Base-by-base conservation (phyloP, 2,329 filamentous ascomycete genomes). In the Penicillium italicum region DNA sequence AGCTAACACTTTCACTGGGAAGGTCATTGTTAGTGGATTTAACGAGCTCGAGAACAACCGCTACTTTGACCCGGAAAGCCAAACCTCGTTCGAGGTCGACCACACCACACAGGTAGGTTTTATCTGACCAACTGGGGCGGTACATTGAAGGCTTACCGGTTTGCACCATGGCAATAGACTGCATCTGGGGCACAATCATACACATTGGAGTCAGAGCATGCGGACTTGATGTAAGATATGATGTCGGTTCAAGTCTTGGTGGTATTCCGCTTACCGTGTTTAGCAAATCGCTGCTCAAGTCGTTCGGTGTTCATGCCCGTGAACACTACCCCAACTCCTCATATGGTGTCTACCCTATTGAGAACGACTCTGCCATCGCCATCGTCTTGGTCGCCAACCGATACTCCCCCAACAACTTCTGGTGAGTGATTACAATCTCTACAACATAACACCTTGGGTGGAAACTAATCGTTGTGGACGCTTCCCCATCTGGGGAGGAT, bases 351-450 rank as follows among this genome's bases (percentile, higher is more conserved):
- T 97, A 90, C 73, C 90, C 93, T 11, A 86, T 85, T 64, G 84
- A 90, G 65, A 80, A 87, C 61, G 89, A 93, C 72, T 83, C 84
- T 28, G 85, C 86, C 66, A 76, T 97, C 57, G 90, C 91, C 45
- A 80, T 97, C 61, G 76, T 96, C 52, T 85, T 96, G 48, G 92
- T 96, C 46, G 90, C 92, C 54, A 97, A 94, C 80, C 97, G 97
- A 76, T 97, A 97, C 80, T 96, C 90, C 68, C 94, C 95, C 8
- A 91, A 92, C 73, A 99, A 99, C 81, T 99, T 91, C 82, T 97
- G 94, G 91, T 91, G 78, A 40, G 55, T 50, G 24, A 26, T 22
- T 28, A 22, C 24, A n/a, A 11, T 40, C 14, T 30, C 24, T 20
- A 20, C 22, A 4, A 5, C 9, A 5, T 22, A 26, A 14, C 7